Conservation (phyloP, 169 alveolate genomes). For the Babesia ovata region DNA sequence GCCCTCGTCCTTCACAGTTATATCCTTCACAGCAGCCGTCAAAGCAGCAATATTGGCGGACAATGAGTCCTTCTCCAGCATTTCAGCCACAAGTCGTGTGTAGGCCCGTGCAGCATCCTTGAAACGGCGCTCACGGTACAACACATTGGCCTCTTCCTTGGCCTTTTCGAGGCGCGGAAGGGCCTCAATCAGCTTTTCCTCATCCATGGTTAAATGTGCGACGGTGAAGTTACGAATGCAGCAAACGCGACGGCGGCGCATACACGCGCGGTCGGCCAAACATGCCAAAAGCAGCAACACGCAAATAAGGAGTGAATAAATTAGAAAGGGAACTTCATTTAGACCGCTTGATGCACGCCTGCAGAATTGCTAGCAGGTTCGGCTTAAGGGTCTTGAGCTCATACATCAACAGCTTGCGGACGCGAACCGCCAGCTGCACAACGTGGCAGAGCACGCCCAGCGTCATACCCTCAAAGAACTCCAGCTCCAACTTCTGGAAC, state of each 20-base stretch:
- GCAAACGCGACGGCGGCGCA: neutral
- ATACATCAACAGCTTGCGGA: constrained; percentile 52
- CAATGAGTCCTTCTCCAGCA: neutral
- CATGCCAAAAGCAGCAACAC: neutral
- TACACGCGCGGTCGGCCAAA: neutral
- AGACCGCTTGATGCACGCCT: constrained; percentile 32
- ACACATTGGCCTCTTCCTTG: constrained; percentile 37
- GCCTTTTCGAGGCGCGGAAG: constrained; percentile 17
- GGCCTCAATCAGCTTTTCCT: neutral
- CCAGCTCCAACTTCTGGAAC: constrained; percentile 69
- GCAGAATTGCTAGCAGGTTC: constrained; percentile 23
- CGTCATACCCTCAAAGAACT: constrained; percentile 72
- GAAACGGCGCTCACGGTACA: constrained; percentile 24
- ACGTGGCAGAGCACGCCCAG: constrained; percentile 82
- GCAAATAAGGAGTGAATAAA: neutral
- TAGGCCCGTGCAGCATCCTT: constrained; percentile 33
- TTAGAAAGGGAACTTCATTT: constrained; percentile 23
- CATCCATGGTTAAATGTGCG: neutral
- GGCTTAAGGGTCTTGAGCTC: constrained; percentile 66
- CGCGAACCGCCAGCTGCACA: constrained; percentile 77
- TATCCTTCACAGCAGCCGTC: neutral
- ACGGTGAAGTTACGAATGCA: neutral
- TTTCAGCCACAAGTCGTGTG: constrained; percentile 24
- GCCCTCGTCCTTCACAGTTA: neutral
- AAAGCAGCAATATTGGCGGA: neutral